Evolutionary conservation across 192 early-diverging fungal genomes (phyloP).

Genomic region (Backusella luteola): DNA sequence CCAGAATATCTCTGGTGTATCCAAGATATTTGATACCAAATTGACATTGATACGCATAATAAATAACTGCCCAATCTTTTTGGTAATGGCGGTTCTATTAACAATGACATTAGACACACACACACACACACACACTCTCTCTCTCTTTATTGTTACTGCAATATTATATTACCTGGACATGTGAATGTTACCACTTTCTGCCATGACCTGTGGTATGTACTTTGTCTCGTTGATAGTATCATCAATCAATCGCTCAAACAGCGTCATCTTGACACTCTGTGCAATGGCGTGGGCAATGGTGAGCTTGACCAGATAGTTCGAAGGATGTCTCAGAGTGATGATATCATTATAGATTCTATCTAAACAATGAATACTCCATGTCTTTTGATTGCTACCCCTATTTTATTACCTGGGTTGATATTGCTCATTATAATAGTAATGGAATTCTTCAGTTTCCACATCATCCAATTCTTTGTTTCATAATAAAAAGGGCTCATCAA

Average conservation of each 20-base stretch:
- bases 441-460: constrained; percentile 80
- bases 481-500: not conserved
- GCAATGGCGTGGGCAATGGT: constrained; percentile 96
- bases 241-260: constrained; percentile 91
- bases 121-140: too few species aligned
- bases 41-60: constrained; percentile 90
- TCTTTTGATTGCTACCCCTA: not conserved
- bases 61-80: constrained; percentile 94
- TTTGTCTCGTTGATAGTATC: constrained; percentile 87
- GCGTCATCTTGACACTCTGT: constrained; percentile 90
- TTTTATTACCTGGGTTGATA: constrained; percentile 54
- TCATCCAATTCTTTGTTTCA: constrained; percentile 53
- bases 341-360: constrained; percentile 86
- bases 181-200: constrained; percentile 86
- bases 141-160: not conserved
- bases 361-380: constrained; percentile 10
- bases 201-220: constrained; percentile 92
- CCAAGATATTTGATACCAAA: constrained; percentile 83
- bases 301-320: constrained; percentile 87
- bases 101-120: not conserved
- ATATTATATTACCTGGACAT: constrained; percentile 61
- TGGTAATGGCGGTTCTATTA: constrained; percentile 81
- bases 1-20: constrained; percentile 95
- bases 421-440: constrained; percentile 70
- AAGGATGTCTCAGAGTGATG: constrained; percentile 75